These are phyloP conservation scores for Botrytis sinoallii DNA, from an alignment of 2,329 filamentous ascomycete species.

Conservation along the genomic window DNA sequence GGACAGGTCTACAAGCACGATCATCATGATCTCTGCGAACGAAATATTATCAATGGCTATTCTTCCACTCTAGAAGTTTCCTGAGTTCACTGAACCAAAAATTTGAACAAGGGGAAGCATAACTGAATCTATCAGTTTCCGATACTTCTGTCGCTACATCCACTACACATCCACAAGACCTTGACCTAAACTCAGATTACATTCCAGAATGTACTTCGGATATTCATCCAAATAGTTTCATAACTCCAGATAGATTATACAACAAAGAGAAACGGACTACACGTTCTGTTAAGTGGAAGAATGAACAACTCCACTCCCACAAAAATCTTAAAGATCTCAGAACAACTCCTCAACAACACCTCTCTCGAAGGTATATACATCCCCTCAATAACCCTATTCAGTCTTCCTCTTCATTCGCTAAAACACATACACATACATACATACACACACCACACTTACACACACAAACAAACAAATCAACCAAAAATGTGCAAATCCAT, in stretches of 20 bases:
- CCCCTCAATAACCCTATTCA: background rate
- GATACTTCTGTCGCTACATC: background rate
- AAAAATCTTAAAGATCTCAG: background rate
- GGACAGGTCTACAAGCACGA: too few species aligned
- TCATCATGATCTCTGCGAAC: background rate
- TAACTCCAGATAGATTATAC: background rate
- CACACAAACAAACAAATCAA: background rate
- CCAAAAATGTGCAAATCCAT: background rate
- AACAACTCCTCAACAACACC: background rate
- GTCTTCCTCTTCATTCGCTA: background rate
- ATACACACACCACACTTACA: too few species aligned
- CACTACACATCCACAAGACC: too few species aligned
- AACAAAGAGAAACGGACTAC: background rate
- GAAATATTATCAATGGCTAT: background rate
- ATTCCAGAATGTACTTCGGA: background rate
- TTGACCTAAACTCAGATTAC: background rate
- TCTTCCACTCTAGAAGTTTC: background rate
- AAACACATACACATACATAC: background rate
- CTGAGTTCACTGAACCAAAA: background rate
- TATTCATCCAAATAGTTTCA: too few species aligned
- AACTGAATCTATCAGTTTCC: background rate
- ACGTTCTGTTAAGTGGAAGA: too few species aligned
- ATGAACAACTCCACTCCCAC: background rate
- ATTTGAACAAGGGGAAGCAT: background rate
- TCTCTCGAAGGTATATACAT: background rate